These are phyloP conservation scores for Hymenoscyphus albidus DNA, from an alignment of 2,329 filamentous ascomycete genomes.

Conservation along the genomic window DNA sequence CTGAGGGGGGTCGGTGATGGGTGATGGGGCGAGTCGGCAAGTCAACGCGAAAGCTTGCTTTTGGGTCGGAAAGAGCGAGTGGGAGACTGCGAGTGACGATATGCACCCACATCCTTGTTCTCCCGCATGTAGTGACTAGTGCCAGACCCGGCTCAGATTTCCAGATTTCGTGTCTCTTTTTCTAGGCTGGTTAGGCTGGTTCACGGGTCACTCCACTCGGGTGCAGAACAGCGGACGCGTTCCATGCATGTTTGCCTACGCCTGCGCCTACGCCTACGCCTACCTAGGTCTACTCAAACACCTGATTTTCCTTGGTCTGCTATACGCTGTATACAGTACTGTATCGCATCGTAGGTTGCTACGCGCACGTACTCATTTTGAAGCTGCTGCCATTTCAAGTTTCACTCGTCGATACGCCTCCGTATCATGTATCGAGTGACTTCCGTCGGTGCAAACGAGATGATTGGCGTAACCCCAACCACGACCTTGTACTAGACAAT, in stretches of 20 bases:
- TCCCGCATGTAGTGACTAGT: background rate
- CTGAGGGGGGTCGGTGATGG: background rate
- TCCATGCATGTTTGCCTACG: too few relatives aligned
- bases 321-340: background rate
- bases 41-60: conserved; percentile 1
- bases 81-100: background rate
- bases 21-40: background rate
- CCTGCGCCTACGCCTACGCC: background rate
- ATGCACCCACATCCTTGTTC: background rate
- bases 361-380: background rate
- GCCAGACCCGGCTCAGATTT: too few relatives aligned
- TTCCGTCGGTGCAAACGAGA: background rate
- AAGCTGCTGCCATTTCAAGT: background rate
- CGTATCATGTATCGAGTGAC: too few relatives aligned
- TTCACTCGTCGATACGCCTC: background rate
- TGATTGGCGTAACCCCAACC: background rate
- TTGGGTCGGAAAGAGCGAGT: background rate
- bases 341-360: background rate
- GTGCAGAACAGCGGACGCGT: background rate
- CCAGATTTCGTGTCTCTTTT: background rate
- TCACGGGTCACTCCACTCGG: background rate
- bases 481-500: background rate
- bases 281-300: background rate
- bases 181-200: background rate
- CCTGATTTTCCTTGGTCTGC: background rate